A percentile compares a stretch with the other conserved stretches of the same genome.
Evolutionary conservation across 1,284 basidiomycete species (phyloP).

Genomic region (Cutaneotrichosporon arboriforme): DNA sequence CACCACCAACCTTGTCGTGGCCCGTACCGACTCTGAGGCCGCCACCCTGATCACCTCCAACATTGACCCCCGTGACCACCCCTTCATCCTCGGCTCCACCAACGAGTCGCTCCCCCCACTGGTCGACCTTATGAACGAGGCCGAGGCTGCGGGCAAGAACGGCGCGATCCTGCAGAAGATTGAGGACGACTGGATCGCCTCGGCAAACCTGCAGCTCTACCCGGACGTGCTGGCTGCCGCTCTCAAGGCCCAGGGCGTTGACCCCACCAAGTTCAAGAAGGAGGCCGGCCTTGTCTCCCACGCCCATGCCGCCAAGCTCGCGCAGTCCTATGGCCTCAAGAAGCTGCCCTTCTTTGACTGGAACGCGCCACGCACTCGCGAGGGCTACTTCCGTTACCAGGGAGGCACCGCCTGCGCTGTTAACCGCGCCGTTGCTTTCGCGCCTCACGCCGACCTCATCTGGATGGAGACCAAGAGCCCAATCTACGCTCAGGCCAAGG

Average conservation of each 20-base stretch:
- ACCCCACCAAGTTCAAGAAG: constrained; percentile 38
- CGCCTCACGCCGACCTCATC: constrained; percentile 83
- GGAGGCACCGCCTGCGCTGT: constrained; percentile 93
- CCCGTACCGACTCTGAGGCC: constrained; percentile 76
- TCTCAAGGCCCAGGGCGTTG: constrained; percentile 60
- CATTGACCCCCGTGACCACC: constrained; percentile 92
- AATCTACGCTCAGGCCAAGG: constrained; percentile 86
- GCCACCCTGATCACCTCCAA: constrained; percentile 95
- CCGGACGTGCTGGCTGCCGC: constrained; percentile 67
- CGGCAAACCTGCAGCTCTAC: constrained; percentile 76
- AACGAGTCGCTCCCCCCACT: constrained; percentile 66
- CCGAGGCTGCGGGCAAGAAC: constrained; percentile 70
- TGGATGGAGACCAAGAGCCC: constrained; percentile 99
- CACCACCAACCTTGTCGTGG: constrained; percentile 67
- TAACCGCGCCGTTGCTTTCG: constrained; percentile 86
- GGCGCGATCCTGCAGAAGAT: constrained; percentile 76
- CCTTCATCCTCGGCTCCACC: constrained; percentile 90
- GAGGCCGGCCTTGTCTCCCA: constrained; percentile 58
- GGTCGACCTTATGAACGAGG: constrained; percentile 74
- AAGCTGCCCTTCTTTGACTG: constrained; percentile 70
- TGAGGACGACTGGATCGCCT: constrained; percentile 78
- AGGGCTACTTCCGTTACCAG: constrained; percentile 87
- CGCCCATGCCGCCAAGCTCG: constrained; percentile 65
- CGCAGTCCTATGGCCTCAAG: constrained; percentile 72
- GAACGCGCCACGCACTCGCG: constrained; percentile 88